Conservation (phyloP, 345 rosid genomes). For the Abelmoschus esculentus region DNA sequence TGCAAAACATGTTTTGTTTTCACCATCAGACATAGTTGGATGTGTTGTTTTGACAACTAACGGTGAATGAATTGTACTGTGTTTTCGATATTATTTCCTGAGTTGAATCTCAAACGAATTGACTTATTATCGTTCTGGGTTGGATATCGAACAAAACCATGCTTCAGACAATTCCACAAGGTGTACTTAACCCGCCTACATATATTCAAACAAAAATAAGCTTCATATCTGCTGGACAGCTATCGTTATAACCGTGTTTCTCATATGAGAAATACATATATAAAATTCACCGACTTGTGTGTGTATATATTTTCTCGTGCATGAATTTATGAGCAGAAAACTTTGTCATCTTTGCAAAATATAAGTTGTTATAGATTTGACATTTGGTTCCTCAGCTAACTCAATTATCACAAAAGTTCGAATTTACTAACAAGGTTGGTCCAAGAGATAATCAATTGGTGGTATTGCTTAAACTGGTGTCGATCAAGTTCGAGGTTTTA, state of each 20-base stretch:
- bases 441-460: too few species aligned
- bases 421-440: too few species aligned
- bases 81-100: too few species aligned
- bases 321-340: background rate
- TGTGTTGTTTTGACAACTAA: too few species aligned
- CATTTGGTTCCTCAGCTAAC: background rate
- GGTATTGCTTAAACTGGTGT: too few species aligned
- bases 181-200: background rate
- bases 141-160: background rate
- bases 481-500: too few species aligned
- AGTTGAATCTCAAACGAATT: background rate
- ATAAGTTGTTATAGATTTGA: background rate
- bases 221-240: slow-evolving; percentile 7
- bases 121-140: background rate
- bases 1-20: too few species aligned
- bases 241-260: slow-evolving; percentile 5
- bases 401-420: too few species aligned
- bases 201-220: background rate
- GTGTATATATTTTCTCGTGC: background rate
- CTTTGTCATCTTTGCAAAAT: too few species aligned
- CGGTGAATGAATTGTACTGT: too few species aligned
- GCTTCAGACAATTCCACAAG: background rate
- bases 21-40: too few species aligned
- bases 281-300: slow-evolving; percentile 4
- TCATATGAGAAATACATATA: background rate